Evolutionary conservation across 208 protist species (phyloP), one percentile per base, ranked within the genome.

Genomic region (Angomonas desouzai): DNA sequence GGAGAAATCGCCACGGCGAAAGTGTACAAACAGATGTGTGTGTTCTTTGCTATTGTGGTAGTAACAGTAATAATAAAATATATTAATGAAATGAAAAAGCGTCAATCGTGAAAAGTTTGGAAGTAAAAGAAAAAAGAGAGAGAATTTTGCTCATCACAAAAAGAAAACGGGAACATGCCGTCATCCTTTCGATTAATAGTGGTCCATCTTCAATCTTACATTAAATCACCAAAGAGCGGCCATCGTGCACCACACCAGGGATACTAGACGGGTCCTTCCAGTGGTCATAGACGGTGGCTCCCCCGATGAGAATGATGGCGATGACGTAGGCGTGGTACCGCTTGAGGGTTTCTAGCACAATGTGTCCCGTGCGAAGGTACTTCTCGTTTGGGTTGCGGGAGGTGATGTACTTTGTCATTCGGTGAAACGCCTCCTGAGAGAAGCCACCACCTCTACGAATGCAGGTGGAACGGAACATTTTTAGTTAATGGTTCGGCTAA

Each of bases 371-470:
- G 45, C 87, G 83, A 38, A 93, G 62, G 59, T 86, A 84, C 75
- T 86, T 89, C 65, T 93, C 87, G 53, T 93, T 93, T 0, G 87
- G 87, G 66, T 91, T 87, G 27, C 87, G 87, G n/a, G 78, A 85
- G n/a, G 77, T 90, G 47, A 93, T 85, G 70, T 93, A 91, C 62
- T 87, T 88, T 38, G 76, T 89, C 81, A 90, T 90, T 32, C 86
- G 79, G 61, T 92, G 78, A 62, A 92, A 89, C 20, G 86, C 66
- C 78, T 92, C 86, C 72, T 92, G 82, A 25, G 85, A 89, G 59
- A 92, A 92, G 48, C 74, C 74, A 27, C 75, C 69, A 13, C 55
- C 33, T 64, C 22, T 10, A 68, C 53, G 27, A 30, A 51, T 51
- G 20, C 10, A 23, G 23, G 75, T 68, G 49, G 22, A 30, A 55